These are phyloP conservation scores for Botrytis paeoniae DNA, from an alignment of 2,329 filamentous ascomycete genomes.

Conservation along the genomic window DNA sequence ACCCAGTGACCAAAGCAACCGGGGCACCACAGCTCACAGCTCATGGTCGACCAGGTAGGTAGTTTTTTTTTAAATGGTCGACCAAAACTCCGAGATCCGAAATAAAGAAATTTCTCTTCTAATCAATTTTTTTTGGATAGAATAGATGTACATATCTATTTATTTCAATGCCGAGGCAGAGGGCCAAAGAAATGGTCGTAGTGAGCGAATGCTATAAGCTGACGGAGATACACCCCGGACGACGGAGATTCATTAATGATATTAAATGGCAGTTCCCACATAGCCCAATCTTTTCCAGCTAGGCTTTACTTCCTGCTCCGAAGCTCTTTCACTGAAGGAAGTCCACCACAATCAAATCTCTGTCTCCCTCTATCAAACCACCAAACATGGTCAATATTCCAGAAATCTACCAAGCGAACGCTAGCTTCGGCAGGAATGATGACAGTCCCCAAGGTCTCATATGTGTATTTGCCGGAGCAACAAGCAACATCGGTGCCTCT, in stretches of 20 bases:
- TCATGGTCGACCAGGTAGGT: background rate
- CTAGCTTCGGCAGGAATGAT: background rate
- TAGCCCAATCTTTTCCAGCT: rapidly evolving
- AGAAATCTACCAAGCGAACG: background rate
- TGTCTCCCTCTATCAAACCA: background rate
- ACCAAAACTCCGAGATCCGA: no score
- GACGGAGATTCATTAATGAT: background rate
- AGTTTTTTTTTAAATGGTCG: background rate
- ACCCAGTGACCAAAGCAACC: background rate
- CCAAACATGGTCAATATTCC: background rate
- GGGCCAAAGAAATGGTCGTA: background rate
- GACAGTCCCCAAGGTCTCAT: background rate
- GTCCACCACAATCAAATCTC: background rate
- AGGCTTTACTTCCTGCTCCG: background rate
- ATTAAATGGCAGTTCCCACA: background rate
- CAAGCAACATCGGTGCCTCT: background rate
- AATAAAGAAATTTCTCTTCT: background rate
- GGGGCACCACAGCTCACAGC: background rate
- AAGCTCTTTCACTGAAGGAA: background rate
- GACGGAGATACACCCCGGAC: background rate
- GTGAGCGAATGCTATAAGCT: constrained; percentile 26
- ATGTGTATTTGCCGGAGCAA: background rate
- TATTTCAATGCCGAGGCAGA: background rate
- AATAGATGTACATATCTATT: background rate
- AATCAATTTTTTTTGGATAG: background rate